Evolutionary conservation across 306 rosid species (phyloP), one percentile per base, ranked within the genome.

Genomic region (Arachis hypogaea): DNA sequence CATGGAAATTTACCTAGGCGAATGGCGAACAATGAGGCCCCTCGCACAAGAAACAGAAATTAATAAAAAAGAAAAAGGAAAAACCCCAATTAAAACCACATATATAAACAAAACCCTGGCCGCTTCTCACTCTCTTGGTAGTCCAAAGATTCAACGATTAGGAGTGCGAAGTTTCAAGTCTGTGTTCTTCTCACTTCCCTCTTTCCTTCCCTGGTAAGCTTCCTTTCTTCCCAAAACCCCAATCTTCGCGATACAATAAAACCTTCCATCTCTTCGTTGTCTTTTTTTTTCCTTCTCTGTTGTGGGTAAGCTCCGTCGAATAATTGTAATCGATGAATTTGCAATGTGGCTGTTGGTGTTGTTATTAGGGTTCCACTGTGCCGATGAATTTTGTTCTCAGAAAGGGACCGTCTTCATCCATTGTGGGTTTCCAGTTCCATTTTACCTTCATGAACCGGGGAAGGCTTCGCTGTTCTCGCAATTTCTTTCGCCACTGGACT

Each of bases 401-500:
- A 16, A 77, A 71, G 80, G 72, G 59, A 59, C 59, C 85, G 50
- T 72, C 38, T 33, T 33, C 83, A 74, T 76, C 73, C 72, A 40
- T 45, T 57, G 64, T 7, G 18, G 76, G 9, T 46, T 81, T 59
- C 77, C 74, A 49, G 80, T 80, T 66, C 78, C 71, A 38, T 78
- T 78, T 63, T 54, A 42, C 61, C 73, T 84, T n/a, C 63, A 84
- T 84, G 82, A 84, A 50, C 81, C 85, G 85, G 52, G 81, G 82
- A 18, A 78, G 83, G 74, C 88, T 84, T 50, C 78, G 87, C 84
- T 77, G 77, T 62, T 68, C 74, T 8, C 57, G 81, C 81, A 72
- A 81, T 43, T 66, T 75, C 61, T 84, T 84, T 51, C 88, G 88
- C 68, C 88, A 84, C 30, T 84, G 88, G 88, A 84, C 88, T 81